phyloP scores from a whole-genome alignment of 352 stramenopile species.

The Pythium dissotocum region DNA sequence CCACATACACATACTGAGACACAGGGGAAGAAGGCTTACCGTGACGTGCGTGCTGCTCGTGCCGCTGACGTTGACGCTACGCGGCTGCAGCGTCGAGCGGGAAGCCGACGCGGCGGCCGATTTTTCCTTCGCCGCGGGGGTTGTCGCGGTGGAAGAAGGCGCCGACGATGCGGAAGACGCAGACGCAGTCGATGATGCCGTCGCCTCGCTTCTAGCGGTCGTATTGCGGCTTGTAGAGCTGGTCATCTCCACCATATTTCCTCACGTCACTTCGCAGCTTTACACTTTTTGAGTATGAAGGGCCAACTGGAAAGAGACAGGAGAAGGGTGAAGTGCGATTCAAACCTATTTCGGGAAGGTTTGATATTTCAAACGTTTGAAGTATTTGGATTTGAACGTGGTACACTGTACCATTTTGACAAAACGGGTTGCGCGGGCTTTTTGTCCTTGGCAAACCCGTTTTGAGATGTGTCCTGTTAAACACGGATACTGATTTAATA shows the following conservation, averaged over 20 bases:
- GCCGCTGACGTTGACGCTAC: conserved; percentile 20
- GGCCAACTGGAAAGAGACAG: neutral
- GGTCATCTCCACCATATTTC: conserved; percentile 17
- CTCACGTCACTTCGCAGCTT: neutral
- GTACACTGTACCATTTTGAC: conserved; percentile 27
- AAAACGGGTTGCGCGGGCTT: conserved; percentile 1
- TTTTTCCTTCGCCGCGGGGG: conserved; percentile 2
- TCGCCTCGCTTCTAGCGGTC: neutral
- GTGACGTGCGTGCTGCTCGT: conserved; percentile 18
- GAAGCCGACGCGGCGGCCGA: conserved; percentile 7
- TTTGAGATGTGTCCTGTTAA: neutral
- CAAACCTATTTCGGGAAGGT: conserved; percentile 15
- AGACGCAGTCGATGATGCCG: neutral
- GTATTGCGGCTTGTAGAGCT: conserved; percentile 6
- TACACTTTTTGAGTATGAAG: neutral
- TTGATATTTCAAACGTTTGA: conserved; percentile 32
- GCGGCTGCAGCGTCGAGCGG: conserved; percentile 22
- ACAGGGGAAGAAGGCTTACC: conserved; percentile 3
- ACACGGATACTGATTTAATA: conserved; percentile 6
- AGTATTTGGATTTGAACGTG: conserved; percentile 28
- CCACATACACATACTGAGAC: neutral
- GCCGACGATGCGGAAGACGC: neutral
- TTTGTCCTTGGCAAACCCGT: conserved; percentile 3
- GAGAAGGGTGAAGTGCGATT: conserved; percentile 1
- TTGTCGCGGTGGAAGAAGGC: neutral